phyloP scores from a whole-genome alignment of 208 protist species.

The Crithidia sp. region DNA sequence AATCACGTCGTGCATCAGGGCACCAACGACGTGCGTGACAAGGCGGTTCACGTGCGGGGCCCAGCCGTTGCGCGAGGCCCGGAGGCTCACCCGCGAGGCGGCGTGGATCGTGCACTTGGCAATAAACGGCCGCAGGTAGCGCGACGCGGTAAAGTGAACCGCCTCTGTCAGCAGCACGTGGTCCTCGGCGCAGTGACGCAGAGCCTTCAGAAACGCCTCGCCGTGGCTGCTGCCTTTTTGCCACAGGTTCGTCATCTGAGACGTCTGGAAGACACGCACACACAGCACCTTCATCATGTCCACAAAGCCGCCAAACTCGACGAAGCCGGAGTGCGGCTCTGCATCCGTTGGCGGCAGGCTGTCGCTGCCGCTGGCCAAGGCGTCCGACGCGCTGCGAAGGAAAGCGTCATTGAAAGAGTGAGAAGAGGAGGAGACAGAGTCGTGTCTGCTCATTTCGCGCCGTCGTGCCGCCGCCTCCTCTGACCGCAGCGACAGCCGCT shows the following conservation, averaged over 20 bases:
- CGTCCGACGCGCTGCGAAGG: neutral
- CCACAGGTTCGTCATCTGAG: constrained; percentile 39
- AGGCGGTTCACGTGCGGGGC: constrained; percentile 67
- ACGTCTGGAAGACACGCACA: constrained; percentile 80
- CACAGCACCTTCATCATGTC: constrained; percentile 89
- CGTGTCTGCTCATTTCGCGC: neutral
- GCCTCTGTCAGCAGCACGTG: constrained; percentile 62
- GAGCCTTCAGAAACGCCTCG: constrained; percentile 32
- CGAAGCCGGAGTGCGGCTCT: constrained; percentile 15
- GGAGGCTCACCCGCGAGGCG: constrained; percentile 54
- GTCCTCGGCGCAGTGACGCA: constrained; percentile 76
- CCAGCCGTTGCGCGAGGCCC: constrained; percentile 65
- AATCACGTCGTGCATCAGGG: constrained; percentile 47
- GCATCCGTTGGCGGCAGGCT: neutral
- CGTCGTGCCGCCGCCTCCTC: neutral
- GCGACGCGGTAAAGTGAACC: constrained; percentile 63
- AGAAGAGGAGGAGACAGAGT: neutral
- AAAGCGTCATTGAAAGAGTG: neutral
- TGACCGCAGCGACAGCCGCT: constrained; percentile 14
- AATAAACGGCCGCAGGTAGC: constrained; percentile 72
- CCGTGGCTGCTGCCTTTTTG: constrained; percentile 21
- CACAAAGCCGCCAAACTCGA: constrained; percentile 79
- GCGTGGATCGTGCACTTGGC: constrained; percentile 53
- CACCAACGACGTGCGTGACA: constrained; percentile 67
- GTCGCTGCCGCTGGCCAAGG: neutral